Conservation (phyloP, 2,329 filamentous ascomycete genomes). For the Botrytis pseudocinerea region DNA sequence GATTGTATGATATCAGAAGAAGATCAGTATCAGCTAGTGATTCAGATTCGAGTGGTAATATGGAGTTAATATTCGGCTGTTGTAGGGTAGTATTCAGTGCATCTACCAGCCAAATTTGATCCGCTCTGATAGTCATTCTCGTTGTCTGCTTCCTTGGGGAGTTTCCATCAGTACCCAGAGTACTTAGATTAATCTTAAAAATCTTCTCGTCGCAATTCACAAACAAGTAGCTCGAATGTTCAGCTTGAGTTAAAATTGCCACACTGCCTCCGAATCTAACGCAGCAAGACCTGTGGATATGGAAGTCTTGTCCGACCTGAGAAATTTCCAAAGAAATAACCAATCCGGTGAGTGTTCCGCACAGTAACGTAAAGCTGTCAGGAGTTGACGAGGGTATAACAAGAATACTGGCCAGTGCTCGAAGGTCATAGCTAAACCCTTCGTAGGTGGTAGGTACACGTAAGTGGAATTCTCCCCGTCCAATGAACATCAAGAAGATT, state of each 20-base stretch:
- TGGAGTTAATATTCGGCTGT: constrained; percentile 51
- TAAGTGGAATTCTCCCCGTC: not conserved
- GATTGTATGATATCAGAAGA: constrained; percentile 52
- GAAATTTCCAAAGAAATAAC: constrained; percentile 33
- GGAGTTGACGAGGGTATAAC: constrained; percentile 12
- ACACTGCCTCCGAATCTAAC: constrained; percentile 37
- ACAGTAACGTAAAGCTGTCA: constrained; percentile 32
- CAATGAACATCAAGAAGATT: not conserved
- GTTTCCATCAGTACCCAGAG: not conserved
- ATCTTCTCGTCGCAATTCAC: constrained; percentile 53
- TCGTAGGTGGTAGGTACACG: not conserved
- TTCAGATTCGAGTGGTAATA: constrained; percentile 47
- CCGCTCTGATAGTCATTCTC: constrained; percentile 20
- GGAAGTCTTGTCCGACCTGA: constrained; percentile 15
- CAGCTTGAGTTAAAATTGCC: constrained; percentile 30
- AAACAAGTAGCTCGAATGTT: constrained; percentile 42
- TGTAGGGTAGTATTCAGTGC: constrained; percentile 48
- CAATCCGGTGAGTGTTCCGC: constrained; percentile 39
- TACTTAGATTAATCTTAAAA: constrained; percentile 31
- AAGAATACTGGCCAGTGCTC: constrained; percentile 37
- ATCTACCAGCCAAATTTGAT: constrained; percentile 55
- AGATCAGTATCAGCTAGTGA: constrained; percentile 39
- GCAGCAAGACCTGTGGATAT: constrained; percentile 25
- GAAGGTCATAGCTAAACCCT: constrained; percentile 16
- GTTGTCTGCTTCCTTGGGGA: not conserved